phyloP scores from a whole-genome alignment of 139 green algal genomes.

The Coelastrella sp. region DNA sequence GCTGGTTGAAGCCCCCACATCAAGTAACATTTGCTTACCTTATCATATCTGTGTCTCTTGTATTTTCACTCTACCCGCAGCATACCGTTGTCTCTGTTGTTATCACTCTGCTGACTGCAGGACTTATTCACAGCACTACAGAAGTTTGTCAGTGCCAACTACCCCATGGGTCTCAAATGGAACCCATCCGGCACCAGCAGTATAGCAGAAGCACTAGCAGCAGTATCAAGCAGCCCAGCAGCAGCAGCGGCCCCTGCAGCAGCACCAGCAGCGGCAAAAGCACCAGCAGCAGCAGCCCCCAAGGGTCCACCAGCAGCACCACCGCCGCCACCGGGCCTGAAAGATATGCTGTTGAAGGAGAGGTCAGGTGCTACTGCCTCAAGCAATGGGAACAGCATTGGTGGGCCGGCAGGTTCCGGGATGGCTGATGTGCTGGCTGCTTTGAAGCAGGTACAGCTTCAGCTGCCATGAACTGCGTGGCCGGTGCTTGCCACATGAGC shows the following conservation, averaged over 20 bases:
- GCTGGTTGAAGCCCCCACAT: too few species aligned
- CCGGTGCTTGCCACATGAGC: not conserved
- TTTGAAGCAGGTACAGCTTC: not conserved
- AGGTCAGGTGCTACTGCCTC: conserved; percentile 1
- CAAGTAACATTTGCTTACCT: too few species aligned
- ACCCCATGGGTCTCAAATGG: conserved; percentile 77
- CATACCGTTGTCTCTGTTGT: not conserved
- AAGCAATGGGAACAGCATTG: conserved; percentile 20
- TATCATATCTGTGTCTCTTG: too few species aligned
- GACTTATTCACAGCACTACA: conserved; percentile 49
- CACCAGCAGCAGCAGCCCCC: not conserved
- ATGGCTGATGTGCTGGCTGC: conserved; percentile 33
- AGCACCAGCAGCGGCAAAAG: not conserved
- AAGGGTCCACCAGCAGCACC: conserved; percentile 19
- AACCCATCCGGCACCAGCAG: conserved; percentile 61
- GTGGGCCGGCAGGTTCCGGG: not conserved
- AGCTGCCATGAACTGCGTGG: too few species aligned
- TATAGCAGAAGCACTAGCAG: conserved; percentile 25
- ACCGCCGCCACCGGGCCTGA: conserved; percentile 4
- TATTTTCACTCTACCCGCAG: too few species aligned
- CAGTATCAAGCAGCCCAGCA: conserved; percentile 1
- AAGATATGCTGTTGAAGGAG: conserved; percentile 38
- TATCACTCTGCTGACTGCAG: not conserved
- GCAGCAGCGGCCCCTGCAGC: not conserved
- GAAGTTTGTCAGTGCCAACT: conserved; percentile 73